A percentile compares a stretch with the other conserved stretches of the same genome.
These are phyloP conservation scores for Grifola frondosa DNA, from an alignment of 1,284 basidiomycete species.

Conservation along the genomic window DNA sequence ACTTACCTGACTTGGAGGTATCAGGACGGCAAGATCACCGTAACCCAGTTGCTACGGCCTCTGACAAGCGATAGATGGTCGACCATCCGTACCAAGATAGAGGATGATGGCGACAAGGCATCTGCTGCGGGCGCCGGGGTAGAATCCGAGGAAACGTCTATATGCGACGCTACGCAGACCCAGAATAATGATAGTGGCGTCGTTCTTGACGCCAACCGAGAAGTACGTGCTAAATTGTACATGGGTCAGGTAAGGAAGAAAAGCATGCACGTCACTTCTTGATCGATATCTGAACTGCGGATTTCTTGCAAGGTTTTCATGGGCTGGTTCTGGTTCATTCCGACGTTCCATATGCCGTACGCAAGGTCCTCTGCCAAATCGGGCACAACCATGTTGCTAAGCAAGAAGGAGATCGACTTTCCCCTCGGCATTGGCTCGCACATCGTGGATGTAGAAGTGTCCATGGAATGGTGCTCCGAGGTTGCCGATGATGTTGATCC, in stretches of 20 bases:
- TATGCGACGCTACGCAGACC: constrained; percentile 39
- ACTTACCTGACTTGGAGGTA: constrained; percentile 3
- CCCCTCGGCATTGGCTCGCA: constrained; percentile 67
- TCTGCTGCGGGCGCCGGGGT: constrained; percentile 19
- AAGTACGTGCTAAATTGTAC: constrained; percentile 78
- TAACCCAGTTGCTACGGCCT: constrained; percentile 46
- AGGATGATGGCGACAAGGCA: constrained; percentile 17
- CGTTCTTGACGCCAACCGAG: constrained; percentile 65
- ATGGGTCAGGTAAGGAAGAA: constrained; percentile 58
- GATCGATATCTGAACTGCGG: background rate
- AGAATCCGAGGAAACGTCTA: constrained; percentile 43
- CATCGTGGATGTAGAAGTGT: constrained; percentile 64
- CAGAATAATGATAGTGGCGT: constrained; percentile 43
- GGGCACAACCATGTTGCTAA: constrained; percentile 40
- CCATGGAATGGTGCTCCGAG: constrained; percentile 31
- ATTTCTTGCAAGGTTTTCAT: constrained; percentile 55
- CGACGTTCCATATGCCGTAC: constrained; percentile 72
- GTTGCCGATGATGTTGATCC: constrained; percentile 21
- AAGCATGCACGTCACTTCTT: background rate
- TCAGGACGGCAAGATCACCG: constrained; percentile 42
- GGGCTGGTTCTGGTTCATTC: constrained; percentile 84
- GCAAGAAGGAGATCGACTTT: constrained; percentile 71
- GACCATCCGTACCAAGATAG: constrained; percentile 38
- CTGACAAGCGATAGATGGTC: constrained; percentile 46
- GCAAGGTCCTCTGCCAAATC: constrained; percentile 28